These are phyloP conservation scores for Naganishia kalamii DNA, from an alignment of 768 basidiomycete species.

Conservation along the genomic window DNA sequence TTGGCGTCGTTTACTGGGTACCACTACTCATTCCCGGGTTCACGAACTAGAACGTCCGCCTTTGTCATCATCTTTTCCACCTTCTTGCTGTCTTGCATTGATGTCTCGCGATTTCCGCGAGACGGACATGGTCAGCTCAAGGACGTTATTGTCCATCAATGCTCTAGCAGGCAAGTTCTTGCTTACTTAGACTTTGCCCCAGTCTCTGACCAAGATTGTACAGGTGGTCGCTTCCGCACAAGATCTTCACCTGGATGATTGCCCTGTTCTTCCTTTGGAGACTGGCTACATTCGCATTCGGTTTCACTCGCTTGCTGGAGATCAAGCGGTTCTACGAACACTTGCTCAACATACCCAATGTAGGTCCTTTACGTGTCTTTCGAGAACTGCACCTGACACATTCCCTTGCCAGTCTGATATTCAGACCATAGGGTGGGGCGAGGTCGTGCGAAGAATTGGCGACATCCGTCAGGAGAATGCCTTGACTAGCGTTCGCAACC, in stretches of 20 bases:
- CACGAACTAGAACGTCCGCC: constrained; percentile 69
- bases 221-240: constrained; percentile 25
- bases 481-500: constrained; percentile 60
- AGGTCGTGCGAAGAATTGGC: constrained; percentile 82
- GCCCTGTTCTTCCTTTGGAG: constrained; percentile 85
- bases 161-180: constrained; percentile 67
- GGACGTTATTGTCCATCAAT: constrained; percentile 73
- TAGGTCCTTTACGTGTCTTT: constrained; percentile 46
- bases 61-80: constrained; percentile 99
- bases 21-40: constrained; percentile 14
- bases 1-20: constrained; percentile 30
- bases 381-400: background rate
- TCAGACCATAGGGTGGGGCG: constrained; percentile 94
- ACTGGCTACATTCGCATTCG: constrained; percentile 68
- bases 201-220: background rate
- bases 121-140: constrained; percentile 64
- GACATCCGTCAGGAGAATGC: constrained; percentile 89
- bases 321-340: constrained; percentile 97
- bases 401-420: constrained; percentile 76
- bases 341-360: constrained; percentile 88
- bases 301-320: constrained; percentile 71
- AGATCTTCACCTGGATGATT: constrained; percentile 52
- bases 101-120: constrained; percentile 72
- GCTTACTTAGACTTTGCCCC: background rate
- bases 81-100: constrained; percentile 88